Evolutionary conservation across 805 yeast genomes (phyloP), one percentile per base, ranked within the genome.

Genomic region (Suhomyces faveliae): DNA sequence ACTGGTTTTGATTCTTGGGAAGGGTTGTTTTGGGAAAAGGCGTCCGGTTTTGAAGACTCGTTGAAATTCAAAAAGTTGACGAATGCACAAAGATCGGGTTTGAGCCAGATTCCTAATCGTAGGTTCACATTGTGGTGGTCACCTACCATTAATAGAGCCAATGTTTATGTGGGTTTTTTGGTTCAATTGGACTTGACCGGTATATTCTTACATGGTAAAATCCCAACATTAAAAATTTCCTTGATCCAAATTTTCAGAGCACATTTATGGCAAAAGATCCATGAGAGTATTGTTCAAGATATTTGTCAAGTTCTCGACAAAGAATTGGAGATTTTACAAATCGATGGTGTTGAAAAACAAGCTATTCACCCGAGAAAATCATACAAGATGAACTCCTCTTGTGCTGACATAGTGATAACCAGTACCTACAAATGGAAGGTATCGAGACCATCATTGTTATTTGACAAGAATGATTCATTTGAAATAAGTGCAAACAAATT

Each of bases 101-200:
- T 94, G 54, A 88, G 95, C 61, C 99, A 94, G 70, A 92, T 94
- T 60, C 99, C 99, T 3, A 94, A 94, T 63, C 84, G 99, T 64
- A 79, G 99, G 40, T 94, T 94, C 63, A 94, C 99, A 0, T 71
- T 94, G 24, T 94, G 99, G 99, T 94, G 99, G 99, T 90, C 97
- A 0, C 99, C 99, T 5, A 94, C 99, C 0, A 94, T 94, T 58
- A 94, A 94, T 61, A 80, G 99, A 54, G 99, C 99, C 5, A 94
- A 94, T 61, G 98, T 94, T 21, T 94, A 94, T 62, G 97, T 94
- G 48, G 99, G 99, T 22, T 94, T 94, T 71, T 75, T 91, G 60
- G 99, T 94, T 23, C 99, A 94, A 64, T 74, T 94, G 40, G 99
- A 94, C 67, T 73, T 94, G 61, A 94, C 99, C 0, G 99, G 99